phyloP scores from a whole-genome alignment of 768 basidiomycete genomes.

The Termitomyces sp. region DNA sequence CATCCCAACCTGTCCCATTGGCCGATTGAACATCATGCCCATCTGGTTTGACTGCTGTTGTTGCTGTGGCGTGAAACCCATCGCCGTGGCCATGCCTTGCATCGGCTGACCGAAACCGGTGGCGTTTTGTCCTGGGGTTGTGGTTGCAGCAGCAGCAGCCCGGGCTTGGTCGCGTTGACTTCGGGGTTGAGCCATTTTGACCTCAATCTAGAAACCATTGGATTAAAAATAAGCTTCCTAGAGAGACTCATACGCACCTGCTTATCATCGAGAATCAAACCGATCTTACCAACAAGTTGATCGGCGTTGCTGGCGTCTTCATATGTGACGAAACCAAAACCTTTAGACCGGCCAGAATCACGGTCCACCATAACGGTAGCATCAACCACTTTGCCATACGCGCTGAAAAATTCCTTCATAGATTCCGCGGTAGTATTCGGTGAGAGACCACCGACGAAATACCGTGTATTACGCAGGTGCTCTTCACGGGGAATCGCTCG shows the following conservation, averaged over 20 bases:
- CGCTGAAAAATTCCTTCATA: slow-evolving; percentile 65
- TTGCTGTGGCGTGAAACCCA: slow-evolving; percentile 28
- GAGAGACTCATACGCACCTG: slow-evolving; percentile 41
- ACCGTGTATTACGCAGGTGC: slow-evolving; percentile 69
- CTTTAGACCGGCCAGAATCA: slow-evolving; percentile 71
- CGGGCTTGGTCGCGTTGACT: slow-evolving; percentile 56
- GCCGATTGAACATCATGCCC: slow-evolving; percentile 57
- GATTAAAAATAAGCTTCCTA: background rate
- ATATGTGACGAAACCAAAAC: slow-evolving; percentile 86
- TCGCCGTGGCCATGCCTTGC: slow-evolving; percentile 28
- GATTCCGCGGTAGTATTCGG: slow-evolving; percentile 65
- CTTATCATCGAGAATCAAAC: slow-evolving; percentile 72
- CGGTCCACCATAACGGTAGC: slow-evolving; percentile 85
- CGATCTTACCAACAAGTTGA: slow-evolving; percentile 62
- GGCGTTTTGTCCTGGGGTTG: slow-evolving; percentile 17
- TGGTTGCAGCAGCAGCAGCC: slow-evolving; percentile 18
- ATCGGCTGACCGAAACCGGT: slow-evolving; percentile 30
- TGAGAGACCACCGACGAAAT: slow-evolving; percentile 79
- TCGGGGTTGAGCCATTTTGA: slow-evolving; percentile 76
- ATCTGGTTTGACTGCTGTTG: slow-evolving; percentile 38
- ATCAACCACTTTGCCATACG: slow-evolving; percentile 79
- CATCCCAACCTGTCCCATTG: slow-evolving; percentile 42
- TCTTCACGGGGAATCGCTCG: slow-evolving; percentile 84
- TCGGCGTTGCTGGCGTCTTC: slow-evolving; percentile 62
- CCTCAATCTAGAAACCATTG: slow-evolving; percentile 59